A percentile compares a stretch with the other conserved stretches of the same genome.
These are phyloP conservation scores for Clarireedia monteithiana DNA, from an alignment of 2,329 filamentous ascomycete species.

Conservation along the genomic window DNA sequence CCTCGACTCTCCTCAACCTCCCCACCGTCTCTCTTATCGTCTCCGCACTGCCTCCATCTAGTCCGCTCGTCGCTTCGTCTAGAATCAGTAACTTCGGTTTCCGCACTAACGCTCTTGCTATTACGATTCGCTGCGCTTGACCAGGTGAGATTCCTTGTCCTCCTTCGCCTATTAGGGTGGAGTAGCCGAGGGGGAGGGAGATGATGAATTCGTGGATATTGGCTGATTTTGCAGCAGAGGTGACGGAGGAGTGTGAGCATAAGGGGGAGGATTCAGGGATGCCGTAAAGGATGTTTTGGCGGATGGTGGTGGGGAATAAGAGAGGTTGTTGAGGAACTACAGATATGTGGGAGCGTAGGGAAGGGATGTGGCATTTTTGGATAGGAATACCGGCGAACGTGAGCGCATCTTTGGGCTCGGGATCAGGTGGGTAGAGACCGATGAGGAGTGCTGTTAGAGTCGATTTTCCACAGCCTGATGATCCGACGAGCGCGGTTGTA, in stretches of 20 bases:
- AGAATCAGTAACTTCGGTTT: conserved; percentile 67
- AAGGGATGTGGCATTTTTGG: conserved; percentile 48
- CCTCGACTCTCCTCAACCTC: conserved; percentile 36
- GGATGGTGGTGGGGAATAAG: conserved; percentile 70
- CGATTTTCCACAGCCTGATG: conserved; percentile 86
- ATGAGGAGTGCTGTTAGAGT: conserved; percentile 71
- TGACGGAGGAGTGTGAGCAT: conserved; percentile 38
- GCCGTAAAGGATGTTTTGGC: conserved; percentile 78
- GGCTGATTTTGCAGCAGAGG: conserved; percentile 45
- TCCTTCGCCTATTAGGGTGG: conserved; percentile 69
- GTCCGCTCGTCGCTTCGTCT: conserved; percentile 78
- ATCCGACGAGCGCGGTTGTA: conserved; percentile 71
- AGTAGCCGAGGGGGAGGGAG: conserved; percentile 63
- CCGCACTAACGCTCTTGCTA: conserved; percentile 70
- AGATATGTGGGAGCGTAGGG: conserved; percentile 53
- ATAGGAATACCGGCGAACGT: conserved; percentile 53
- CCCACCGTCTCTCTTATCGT: conserved; percentile 56
- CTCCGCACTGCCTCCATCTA: conserved; percentile 63
- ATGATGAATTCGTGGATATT: conserved; percentile 71
- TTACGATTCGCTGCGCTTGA: conserved; percentile 73
- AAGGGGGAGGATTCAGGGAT: conserved; percentile 47
- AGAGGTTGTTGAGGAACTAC: conserved; percentile 65
- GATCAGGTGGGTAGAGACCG: conserved; percentile 51
- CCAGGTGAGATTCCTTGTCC: conserved; percentile 69
- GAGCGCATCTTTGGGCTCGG: background rate